Evolutionary conservation across 176 grass and related monocot species (phyloP).

Genomic region (Chrysopogon serrulatus): DNA sequence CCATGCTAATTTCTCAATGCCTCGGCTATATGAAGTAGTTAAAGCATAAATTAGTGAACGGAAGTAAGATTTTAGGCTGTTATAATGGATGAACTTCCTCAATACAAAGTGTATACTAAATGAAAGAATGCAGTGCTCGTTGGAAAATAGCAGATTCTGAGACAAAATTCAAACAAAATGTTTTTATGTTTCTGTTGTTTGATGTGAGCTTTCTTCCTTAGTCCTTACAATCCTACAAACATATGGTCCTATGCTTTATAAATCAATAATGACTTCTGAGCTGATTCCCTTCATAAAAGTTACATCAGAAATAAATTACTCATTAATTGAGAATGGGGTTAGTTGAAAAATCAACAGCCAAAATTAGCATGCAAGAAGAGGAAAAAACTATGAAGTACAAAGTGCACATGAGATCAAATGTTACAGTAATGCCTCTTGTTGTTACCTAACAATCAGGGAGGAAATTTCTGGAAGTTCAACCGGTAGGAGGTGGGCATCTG

Average conservation of each 20-base stretch:
- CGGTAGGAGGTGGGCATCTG: constrained; percentile 85
- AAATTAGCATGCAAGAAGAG: neutral
- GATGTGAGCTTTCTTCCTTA: neutral
- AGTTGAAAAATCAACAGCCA: neutral
- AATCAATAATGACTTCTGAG: neutral
- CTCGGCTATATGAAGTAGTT: constrained; percentile 39
- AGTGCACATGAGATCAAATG: constrained; percentile 1
- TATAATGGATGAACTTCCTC: neutral
- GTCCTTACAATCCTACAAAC: neutral
- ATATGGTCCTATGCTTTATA: neutral
- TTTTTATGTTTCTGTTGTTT: neutral
- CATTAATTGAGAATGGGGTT: neutral
- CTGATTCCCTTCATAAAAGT: neutral
- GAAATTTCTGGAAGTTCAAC: constrained; percentile 92
- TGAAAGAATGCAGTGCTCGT: neutral
- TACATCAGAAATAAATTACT: neutral
- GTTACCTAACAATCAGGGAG: constrained; percentile 78
- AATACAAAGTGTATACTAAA: neutral
- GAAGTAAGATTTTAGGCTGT: neutral
- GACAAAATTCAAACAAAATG: neutral
- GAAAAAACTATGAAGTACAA: constrained; percentile 8
- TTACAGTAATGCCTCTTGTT: neutral
- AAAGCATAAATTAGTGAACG: constrained; percentile 30
- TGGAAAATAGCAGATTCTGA: neutral
- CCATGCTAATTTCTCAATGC: constrained; percentile 91